phyloP scores from a whole-genome alignment of 495 filamentous ascomycete species.

The Penicillium argentinense region DNA sequence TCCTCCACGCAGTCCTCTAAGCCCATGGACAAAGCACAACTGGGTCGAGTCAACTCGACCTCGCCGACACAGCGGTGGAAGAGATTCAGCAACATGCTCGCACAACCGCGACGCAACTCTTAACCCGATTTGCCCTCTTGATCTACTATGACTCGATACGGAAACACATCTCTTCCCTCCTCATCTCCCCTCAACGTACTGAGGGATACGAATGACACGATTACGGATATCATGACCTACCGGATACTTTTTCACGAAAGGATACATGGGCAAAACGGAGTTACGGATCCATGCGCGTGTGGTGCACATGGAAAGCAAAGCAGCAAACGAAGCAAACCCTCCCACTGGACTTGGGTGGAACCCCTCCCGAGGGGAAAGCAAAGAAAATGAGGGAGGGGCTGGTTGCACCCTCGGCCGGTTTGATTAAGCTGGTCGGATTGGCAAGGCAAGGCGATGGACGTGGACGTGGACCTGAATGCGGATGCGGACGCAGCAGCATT shows the following conservation, averaged over 20 bases:
- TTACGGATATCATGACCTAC: slow-evolving; percentile 14
- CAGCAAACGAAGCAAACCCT: background rate
- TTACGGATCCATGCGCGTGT: background rate
- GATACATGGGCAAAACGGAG: background rate
- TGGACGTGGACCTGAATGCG: no score
- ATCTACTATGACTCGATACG: no score
- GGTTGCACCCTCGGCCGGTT: background rate
- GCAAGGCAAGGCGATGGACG: background rate
- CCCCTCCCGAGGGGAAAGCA: no score
- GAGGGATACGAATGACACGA: slow-evolving; percentile 14
- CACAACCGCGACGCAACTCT: slow-evolving; percentile 27
- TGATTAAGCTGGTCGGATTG: background rate
- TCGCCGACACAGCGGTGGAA: slow-evolving; percentile 44
- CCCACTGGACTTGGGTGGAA: background rate
- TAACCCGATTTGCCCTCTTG: slow-evolving; percentile 3
- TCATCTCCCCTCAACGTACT: background rate
- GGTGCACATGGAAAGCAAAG: background rate
- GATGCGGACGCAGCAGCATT: background rate
- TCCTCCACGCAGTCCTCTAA: slow-evolving; percentile 44
- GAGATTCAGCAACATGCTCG: slow-evolving; percentile 39
- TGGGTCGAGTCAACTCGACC: slow-evolving; percentile 22
- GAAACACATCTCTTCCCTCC: background rate
- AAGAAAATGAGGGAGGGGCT: no score
- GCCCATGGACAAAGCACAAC: slow-evolving; percentile 29
- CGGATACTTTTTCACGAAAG: background rate